Evolutionary conservation across 805 yeast species (phyloP), one percentile per base, ranked within the genome.

Genomic region (Kodamaea jinghongensis): DNA sequence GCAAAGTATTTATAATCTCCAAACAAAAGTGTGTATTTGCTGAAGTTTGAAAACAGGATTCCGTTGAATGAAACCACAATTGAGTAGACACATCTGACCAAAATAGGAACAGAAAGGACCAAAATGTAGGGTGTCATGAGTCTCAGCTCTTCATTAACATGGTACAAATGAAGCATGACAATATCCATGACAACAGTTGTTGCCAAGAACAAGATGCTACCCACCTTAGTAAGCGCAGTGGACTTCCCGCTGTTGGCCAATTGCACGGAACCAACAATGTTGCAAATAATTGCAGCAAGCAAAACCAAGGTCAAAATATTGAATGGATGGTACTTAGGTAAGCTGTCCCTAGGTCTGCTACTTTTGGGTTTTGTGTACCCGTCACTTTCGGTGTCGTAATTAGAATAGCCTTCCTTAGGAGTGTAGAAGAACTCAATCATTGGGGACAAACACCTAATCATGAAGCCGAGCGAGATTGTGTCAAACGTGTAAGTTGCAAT

Each of bases 1-100:
- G 48, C 35, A 22, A 39, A 39, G 35, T 39, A 39, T 35, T 34
- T 29, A 30, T 33, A 34, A 23, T 39, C 35, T 4, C 42, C 42
- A 13, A 39, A 39, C 12, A 39, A 17, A 17, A 39, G 29, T 3
- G 38, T 23, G 28, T 23, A 39, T 27, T 31, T 39, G 29, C 23
- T 13, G 12, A 17, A 8, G 10, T 11, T 8, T 27, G 13, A 4
- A n/a, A 33, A 22, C 13, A 17, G 10, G 16, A 12, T 22, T 6
- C 12, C 15, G 6, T 30, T 28, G 22, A 39, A 39, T 3, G 42
- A 22, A 5, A 34, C 27, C 23, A 39, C 16, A 11, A 39, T 29
- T 17, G 34, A 34, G 13, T 39, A 39, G 4, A 28, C 11, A 12
- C 38, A 22, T 12, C 42, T 30, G 14, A 34, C 42, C 16, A 39